phyloP scores from a whole-genome alignment of 768 basidiomycete genomes.

The Tulasnella sp. region DNA sequence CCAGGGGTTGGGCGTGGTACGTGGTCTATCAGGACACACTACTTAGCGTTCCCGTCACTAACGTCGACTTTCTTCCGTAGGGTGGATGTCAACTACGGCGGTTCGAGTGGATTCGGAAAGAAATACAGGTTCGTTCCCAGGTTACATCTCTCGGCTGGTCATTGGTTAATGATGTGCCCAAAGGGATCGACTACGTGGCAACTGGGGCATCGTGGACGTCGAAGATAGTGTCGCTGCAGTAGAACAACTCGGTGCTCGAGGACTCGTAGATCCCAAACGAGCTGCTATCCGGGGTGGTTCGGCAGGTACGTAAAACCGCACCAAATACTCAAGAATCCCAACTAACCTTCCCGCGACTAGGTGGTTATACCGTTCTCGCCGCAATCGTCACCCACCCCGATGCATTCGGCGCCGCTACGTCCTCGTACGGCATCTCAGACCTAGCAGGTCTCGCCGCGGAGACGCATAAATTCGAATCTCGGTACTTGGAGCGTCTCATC shows the following conservation, averaged over 20 bases:
- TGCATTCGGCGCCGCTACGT: conserved; percentile 51
- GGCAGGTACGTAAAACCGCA: conserved; percentile 27
- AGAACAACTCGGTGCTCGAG: conserved; percentile 34
- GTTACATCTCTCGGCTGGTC: neutral
- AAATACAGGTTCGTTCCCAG: conserved; percentile 37
- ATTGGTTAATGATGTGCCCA: neutral
- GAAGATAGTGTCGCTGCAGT: conserved; percentile 52
- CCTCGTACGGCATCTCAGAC: conserved; percentile 59
- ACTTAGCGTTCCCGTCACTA: neutral
- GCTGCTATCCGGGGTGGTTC: conserved; percentile 59
- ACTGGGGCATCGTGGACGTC: conserved; percentile 68
- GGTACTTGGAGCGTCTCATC: conserved; percentile 47
- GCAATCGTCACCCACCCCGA: conserved; percentile 30
- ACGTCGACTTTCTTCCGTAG: conserved; percentile 26
- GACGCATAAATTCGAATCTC: conserved; percentile 62
- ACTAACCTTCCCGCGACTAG: conserved; percentile 21
- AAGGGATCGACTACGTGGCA: conserved; percentile 41
- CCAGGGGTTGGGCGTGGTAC: conserved; percentile 62
- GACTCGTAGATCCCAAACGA: conserved; percentile 50
- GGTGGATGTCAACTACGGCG: conserved; percentile 67
- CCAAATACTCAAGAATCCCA: neutral
- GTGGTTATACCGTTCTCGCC: conserved; percentile 56
- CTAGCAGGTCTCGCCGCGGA: conserved; percentile 42
- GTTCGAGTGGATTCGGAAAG: conserved; percentile 62
- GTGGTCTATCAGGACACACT: conserved; percentile 12